Conservation (phyloP, 192 early-diverging fungal genomes). For the Coemansia sp. region DNA sequence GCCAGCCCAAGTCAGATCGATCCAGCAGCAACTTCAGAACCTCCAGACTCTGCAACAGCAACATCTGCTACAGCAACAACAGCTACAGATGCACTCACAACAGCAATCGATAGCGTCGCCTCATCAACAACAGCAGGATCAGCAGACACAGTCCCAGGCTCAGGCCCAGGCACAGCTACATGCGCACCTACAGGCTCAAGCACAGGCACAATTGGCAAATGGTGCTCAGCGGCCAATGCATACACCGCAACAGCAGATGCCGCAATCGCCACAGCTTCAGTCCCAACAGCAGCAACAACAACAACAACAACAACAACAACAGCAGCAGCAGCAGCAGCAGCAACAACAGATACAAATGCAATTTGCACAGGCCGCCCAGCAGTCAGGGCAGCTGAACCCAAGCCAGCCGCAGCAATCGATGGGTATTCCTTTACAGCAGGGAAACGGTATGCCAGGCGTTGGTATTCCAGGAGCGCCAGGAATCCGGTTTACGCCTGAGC, state of each 20-base stretch:
- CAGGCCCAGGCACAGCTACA: conserved; percentile 18
- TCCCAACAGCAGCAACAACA: conserved; percentile 12
- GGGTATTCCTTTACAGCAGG: conserved; percentile 2
- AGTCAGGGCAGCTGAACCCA: conserved; percentile 15
- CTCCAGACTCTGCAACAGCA: not conserved
- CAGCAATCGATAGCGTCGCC: conserved; percentile 13
- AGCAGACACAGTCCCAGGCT: conserved; percentile 17
- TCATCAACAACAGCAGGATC: conserved; percentile 28
- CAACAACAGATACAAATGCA: conserved; percentile 22
- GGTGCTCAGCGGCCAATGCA: conserved; percentile 5
- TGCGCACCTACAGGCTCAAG: conserved; percentile 16
- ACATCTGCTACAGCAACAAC: conserved; percentile 12
- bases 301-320: conserved; percentile 16
- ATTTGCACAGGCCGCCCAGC: conserved; percentile 18
- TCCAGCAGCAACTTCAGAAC: conserved; percentile 33
- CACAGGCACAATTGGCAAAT: conserved; percentile 8
- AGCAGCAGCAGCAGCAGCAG: conserved; percentile 11
- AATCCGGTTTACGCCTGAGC: conserved; percentile 39
- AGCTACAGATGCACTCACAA: conserved; percentile 23
- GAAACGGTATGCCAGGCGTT: conserved; percentile 5
- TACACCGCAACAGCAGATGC: conserved; percentile 3
- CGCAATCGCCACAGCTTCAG: conserved; percentile 17
- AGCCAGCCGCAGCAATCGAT: conserved; percentile 22
- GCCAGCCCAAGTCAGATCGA: conserved; percentile 17
- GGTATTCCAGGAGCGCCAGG: conserved; percentile 22